Conservation (phyloP, 192 early-diverging fungal species). For the Geranomyces variabilis region DNA sequence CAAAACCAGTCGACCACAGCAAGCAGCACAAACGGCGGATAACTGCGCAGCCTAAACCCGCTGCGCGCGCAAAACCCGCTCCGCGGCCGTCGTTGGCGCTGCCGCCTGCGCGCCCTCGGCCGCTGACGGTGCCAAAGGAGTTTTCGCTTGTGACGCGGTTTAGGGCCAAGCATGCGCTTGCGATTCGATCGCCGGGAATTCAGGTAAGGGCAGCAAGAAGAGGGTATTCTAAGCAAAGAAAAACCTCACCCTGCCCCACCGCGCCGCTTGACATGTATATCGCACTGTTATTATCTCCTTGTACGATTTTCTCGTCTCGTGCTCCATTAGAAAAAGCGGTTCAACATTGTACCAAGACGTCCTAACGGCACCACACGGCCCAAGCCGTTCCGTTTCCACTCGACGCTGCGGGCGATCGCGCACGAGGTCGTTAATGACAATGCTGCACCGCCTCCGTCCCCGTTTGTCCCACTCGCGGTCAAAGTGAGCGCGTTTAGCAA, state of each 20-base stretch:
- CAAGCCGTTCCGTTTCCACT: slow-evolving; percentile 51
- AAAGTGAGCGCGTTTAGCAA: slow-evolving; percentile 43
- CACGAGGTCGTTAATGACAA: slow-evolving; percentile 4
- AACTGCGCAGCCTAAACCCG: too few relatives aligned
- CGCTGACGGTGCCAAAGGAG: slow-evolving; percentile 46
- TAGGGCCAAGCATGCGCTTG: slow-evolving; percentile 16
- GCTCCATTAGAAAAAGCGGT: slow-evolving; percentile 32
- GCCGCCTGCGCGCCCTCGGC: background rate
- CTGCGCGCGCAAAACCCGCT: too few relatives aligned
- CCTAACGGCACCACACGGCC: slow-evolving; percentile 50
- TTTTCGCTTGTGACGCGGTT: slow-evolving; percentile 42
- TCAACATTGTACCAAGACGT: slow-evolving; percentile 17
- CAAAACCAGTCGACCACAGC: too few relatives aligned
- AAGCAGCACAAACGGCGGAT: background rate
- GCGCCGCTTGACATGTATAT: too few relatives aligned
- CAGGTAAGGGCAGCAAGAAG: slow-evolving; percentile 11
- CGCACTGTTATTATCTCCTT: too few relatives aligned
- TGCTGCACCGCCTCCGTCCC: slow-evolving; percentile 32
- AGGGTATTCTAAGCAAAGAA: too few relatives aligned
- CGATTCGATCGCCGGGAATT: slow-evolving; percentile 21
- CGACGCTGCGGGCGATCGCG: slow-evolving; percentile 1
- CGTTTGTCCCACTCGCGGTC: slow-evolving; percentile 51
- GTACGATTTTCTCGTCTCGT: background rate
- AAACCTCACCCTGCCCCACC: too few relatives aligned
- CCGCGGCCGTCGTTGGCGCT: too few relatives aligned